A percentile compares a stretch with the other conserved stretches of the same genome.
Conservation (phyloP, 2,329 filamentous ascomycete species). For the Diaporthe destruens region DNA sequence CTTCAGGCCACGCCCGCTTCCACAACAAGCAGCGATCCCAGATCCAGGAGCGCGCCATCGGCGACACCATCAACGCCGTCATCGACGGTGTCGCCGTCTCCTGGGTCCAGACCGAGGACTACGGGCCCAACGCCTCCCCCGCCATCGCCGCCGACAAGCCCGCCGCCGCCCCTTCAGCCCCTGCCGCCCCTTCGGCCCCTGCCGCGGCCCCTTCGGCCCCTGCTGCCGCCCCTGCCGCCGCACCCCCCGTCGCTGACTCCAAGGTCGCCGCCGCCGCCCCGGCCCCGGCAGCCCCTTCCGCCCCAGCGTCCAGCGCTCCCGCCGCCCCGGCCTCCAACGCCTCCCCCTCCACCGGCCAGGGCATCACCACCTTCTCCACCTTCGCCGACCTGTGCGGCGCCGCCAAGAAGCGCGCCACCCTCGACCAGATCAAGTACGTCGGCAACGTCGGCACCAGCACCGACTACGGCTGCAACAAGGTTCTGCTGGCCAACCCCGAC, state of each 20-base stretch:
- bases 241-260: conserved; percentile 14
- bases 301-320: conserved; percentile 34
- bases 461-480: conserved; percentile 67
- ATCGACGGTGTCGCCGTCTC: conserved; percentile 48
- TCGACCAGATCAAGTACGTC: conserved; percentile 58
- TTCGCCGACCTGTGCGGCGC: conserved; percentile 52
- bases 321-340: conserved; percentile 72
- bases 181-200: conserved; percentile 4
- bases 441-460: conserved; percentile 60
- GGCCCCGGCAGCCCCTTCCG: conserved; percentile 33
- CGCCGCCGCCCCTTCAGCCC: not conserved
- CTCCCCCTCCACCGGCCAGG: conserved; percentile 77
- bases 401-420: conserved; percentile 60
- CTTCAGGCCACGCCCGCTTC: conserved; percentile 53
- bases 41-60: conserved; percentile 43
- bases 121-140: conserved; percentile 38
- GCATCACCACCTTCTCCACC: conserved; percentile 44
- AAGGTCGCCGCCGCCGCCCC: conserved; percentile 23
- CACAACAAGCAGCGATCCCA: conserved; percentile 52
- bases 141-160: conserved; percentile 33
- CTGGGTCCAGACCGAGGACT: conserved; percentile 45
- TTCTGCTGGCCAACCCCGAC: conserved; percentile 55
- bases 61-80: conserved; percentile 45
- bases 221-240: conserved; percentile 19
- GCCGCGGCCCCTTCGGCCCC: not conserved